Evolutionary conservation across 1,284 basidiomycete genomes (phyloP).

Genomic region (Malassezia restricta): DNA sequence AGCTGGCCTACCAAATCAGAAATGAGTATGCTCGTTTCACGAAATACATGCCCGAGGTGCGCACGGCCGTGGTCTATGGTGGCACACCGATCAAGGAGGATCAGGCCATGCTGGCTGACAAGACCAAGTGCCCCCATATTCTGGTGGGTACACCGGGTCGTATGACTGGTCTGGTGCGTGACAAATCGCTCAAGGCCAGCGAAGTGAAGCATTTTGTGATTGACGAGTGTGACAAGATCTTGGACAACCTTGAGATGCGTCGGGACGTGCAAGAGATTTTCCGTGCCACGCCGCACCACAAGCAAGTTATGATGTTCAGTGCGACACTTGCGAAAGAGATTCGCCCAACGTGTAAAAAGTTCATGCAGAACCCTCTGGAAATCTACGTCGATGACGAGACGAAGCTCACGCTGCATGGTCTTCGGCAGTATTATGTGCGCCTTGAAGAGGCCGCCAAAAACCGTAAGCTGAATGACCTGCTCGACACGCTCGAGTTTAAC

Average conservation of each 20-base stretch:
- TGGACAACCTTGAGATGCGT: slow-evolving; percentile 99
- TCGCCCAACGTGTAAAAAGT: slow-evolving; percentile 95
- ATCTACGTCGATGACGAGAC: slow-evolving; percentile 99
- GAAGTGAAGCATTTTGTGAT: slow-evolving; percentile 73
- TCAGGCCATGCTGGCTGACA: slow-evolving; percentile 84
- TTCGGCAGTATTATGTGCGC: slow-evolving; percentile 90
- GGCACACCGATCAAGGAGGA: slow-evolving; percentile 91
- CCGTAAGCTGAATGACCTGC: slow-evolving; percentile 88
- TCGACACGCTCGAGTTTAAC: slow-evolving; percentile 96
- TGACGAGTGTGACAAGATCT: slow-evolving; percentile 99
- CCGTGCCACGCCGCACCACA: slow-evolving; percentile 97
- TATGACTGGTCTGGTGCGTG: slow-evolving; percentile 44
- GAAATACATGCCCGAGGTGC: slow-evolving; percentile 99
- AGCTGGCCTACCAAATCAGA: slow-evolving; percentile 98
- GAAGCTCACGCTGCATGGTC: slow-evolving; percentile 91
- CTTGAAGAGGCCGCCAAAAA: slow-evolving; percentile 85
- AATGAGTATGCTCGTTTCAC: slow-evolving; percentile 99
- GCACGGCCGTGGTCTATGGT: slow-evolving; percentile 94
- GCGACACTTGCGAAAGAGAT: slow-evolving; percentile 96
- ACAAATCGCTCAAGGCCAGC: slow-evolving; percentile 40
- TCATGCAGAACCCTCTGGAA: slow-evolving; percentile 98
- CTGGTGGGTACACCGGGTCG: slow-evolving; percentile 89
- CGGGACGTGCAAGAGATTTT: slow-evolving; percentile 99
- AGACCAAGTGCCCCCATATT: slow-evolving; percentile 95
- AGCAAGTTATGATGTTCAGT: slow-evolving; percentile 99